A percentile compares a stretch with the other conserved stretches of the same genome.
These are phyloP conservation scores for Citrullus amarus DNA, from an alignment of 306 rosid genomes.

Conservation along the genomic window DNA sequence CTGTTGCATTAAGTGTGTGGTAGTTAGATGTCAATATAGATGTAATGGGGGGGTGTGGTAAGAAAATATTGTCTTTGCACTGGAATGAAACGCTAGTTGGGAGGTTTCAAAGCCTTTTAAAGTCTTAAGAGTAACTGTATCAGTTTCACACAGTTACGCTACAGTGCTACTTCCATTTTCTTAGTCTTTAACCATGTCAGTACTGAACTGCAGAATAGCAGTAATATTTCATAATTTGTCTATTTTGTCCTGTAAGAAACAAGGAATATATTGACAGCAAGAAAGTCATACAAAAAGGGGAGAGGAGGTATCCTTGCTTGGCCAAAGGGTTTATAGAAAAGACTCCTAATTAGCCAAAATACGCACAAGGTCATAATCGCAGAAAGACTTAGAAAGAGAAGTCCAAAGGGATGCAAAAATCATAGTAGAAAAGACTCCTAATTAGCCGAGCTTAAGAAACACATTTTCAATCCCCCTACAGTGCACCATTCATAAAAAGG, in stretches of 20 bases:
- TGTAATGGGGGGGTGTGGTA: not conserved
- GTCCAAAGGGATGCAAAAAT: not conserved
- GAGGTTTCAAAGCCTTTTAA: not conserved
- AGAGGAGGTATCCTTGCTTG: not conserved
- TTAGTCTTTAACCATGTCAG: not conserved
- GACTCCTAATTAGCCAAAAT: not conserved
- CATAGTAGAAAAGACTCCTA: not conserved
- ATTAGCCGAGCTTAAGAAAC: not conserved
- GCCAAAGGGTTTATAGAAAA: not conserved
- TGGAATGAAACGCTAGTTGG: not conserved
- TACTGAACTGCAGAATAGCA: not conserved
- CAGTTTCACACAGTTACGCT: not conserved
- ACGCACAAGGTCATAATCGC: not conserved
- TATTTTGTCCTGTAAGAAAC: not conserved
- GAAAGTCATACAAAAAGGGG: not conserved
- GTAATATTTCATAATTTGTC: not conserved
- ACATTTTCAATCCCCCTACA: not conserved
- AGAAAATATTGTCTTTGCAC: not conserved
- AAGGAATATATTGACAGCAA: not conserved
- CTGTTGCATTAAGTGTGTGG: not conserved
- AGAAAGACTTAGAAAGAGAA: not conserved
- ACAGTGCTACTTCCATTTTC: not conserved
- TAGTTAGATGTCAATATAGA: not conserved
- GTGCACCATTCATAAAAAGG: not conserved
- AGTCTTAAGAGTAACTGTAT: not conserved